Evolutionary conservation across 208 protist species (phyloP), one percentile per base, ranked within the genome.

Genomic region (Trypanosoma congolense): DNA sequence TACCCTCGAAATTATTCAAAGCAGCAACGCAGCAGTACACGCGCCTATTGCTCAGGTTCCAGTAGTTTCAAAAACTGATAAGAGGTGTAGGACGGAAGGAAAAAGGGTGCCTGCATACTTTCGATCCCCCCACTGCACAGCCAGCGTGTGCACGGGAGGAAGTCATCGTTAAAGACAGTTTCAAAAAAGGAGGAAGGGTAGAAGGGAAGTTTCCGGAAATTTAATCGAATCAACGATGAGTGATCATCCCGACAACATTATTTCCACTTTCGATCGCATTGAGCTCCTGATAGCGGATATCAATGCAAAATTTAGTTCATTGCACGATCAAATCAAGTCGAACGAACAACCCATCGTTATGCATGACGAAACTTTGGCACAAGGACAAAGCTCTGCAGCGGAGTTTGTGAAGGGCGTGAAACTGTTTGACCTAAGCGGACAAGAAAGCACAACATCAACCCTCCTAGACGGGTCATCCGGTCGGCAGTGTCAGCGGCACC

Each of bases 211-310:
- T n/a, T n/a, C n/a, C n/a, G n/a, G n/a, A n/a, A n/a, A n/a, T n/a
- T n/a, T n/a, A n/a, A n/a, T n/a, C n/a, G n/a, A n/a, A n/a, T n/a
- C n/a, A n/a, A n/a, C n/a, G n/a, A 25, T 48, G 41, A 42, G 10
- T 30, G 33, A 38, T 16, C 12, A 38, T 38, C 33, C 33, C 6
- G 33, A 38, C 33, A 38, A 38, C 33, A 12, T 12, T 12, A 38
- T 12, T 38, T 6, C 6, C 33, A 38, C 33, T 6, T 38, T 38
- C 6, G 6, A 6, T 12, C 41, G 31, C 21, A 2, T 61, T 2
- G 29, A 68, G 47, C 53, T 56, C 6, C 36, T 68, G 3, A 54
- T 68, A 14, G 18, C 14, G 14, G 41, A 56, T 6, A 55, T 68
- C 14, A 68, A 68, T 35, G 2, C 26, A 10, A 60, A 56, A 26